Base-by-base conservation (phyloP, 2,329 filamentous ascomycete species). In the Xylaria multiplex region DNA sequence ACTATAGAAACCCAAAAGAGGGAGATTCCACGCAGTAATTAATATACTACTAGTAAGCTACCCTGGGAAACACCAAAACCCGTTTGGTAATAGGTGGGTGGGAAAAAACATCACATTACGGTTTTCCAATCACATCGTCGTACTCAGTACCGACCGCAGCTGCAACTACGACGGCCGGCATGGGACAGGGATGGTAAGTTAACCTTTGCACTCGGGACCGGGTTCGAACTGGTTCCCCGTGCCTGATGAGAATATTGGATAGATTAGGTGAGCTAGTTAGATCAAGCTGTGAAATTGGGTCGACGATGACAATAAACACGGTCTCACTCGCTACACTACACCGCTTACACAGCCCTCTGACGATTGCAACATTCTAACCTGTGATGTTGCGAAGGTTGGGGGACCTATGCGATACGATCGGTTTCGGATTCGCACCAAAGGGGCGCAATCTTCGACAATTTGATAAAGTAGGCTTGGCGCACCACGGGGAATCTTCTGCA, bases 391-490 rank as follows among this genome's bases (percentile, higher is more conserved):
- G 22, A 61, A 11, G 16, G 16, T n/a, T 7, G 19, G 37, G 32
- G 35, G 35, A 9, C 8, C 35, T n/a, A 19, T 24, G 6, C 2
- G 2, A 54, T 45, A 46, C 48, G 24, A 54, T 54, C 58, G 52
- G 57, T 52, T 5, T 66, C 59, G 64, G 40, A n/a, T 49, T 66
- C 64, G 64, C 37, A 19, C 54, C 58, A 19, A 58, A 65, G 46
- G 46, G 52, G 57, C 52, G 52, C 52, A 46, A 58, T 30, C 30
- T 46, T 24, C 19, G 45, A 48, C 19, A 54, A 58, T 65, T 61
- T 65, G 58, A 61, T 61, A 65, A 57, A 61, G 19, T n/a, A 5
- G 58, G 37, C 63, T 65, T 61, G 58, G 63, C 63, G 19, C 13
- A 4, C 19, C 42, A 37, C 40, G 32, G 13, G 19, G 11, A 30